These are phyloP conservation scores for Heterotrichella gracilis DNA, from an alignment of 352 stramenopile genomes.

Conservation along the genomic window DNA sequence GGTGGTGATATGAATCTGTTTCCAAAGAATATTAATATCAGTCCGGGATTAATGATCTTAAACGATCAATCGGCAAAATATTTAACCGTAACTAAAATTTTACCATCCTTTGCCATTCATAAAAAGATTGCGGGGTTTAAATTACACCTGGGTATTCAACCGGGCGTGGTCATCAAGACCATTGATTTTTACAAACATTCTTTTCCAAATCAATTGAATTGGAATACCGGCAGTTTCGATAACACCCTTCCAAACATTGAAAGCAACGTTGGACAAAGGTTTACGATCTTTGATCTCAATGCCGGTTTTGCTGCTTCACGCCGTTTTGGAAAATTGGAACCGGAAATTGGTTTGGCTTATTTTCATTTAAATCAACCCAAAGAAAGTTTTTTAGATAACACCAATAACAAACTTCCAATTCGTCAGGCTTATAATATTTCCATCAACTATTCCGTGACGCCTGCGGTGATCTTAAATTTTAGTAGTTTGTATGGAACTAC, in stretches of 20 bases:
- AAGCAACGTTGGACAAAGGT: neutral
- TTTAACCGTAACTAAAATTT: neutral
- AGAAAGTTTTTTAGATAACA: neutral
- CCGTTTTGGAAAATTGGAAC: neutral
- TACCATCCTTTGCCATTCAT: neutral
- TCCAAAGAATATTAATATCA: neutral
- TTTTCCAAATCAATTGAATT: conserved; percentile 3
- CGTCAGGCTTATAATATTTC: neutral
- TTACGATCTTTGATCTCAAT: neutral
- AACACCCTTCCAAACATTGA: neutral
- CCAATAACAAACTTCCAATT: neutral
- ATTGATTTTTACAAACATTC: neutral
- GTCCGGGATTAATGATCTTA: neutral
- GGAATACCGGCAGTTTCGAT: neutral
- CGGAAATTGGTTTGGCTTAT: neutral
- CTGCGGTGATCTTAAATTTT: neutral
- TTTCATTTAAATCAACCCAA: neutral
- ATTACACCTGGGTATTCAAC: neutral
- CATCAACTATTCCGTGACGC: neutral
- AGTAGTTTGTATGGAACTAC: neutral
- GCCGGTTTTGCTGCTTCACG: neutral
- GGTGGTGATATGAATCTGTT: neutral
- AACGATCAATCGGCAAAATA: neutral
- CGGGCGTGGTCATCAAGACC: neutral
- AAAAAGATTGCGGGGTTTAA: neutral